Conservation (phyloP, 2,329 filamentous ascomycete species). For the Nemania abortiva region DNA sequence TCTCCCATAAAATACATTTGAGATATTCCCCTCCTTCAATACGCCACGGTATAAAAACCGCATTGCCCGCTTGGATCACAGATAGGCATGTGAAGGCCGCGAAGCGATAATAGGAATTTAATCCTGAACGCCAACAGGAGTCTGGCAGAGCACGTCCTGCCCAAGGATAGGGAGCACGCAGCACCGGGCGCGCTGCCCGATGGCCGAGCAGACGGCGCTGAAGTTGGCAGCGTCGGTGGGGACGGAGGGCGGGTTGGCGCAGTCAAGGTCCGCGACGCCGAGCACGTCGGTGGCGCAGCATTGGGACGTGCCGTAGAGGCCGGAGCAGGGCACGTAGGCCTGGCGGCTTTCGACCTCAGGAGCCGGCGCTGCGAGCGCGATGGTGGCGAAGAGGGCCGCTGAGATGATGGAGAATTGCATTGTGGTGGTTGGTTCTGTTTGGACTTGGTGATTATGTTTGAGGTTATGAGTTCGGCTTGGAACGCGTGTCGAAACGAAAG, state of each 20-base stretch:
- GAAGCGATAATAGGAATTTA: neutral
- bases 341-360: constrained; percentile 37
- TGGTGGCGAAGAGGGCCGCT: constrained; percentile 41
- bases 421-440: constrained; percentile 30
- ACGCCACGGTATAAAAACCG: neutral
- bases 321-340: constrained; percentile 55
- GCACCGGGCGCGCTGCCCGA: constrained; percentile 64
- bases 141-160: constrained; percentile 52
- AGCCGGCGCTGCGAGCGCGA: constrained; percentile 40
- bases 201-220: constrained; percentile 56
- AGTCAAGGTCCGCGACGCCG: constrained; percentile 58
- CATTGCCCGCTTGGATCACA: too few relatives aligned
- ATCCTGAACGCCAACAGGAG: constrained; percentile 42
- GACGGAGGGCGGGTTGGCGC: constrained; percentile 58
- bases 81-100: too few relatives aligned
- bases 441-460: constrained; percentile 3
- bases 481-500: neutral
- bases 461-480: neutral
- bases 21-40: neutral
- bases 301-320: constrained; percentile 60
- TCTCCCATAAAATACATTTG: neutral
- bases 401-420: constrained; percentile 43
- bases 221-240: constrained; percentile 59
- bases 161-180: constrained; percentile 61
- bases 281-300: constrained; percentile 74